These are phyloP conservation scores for Vanrija pseudolonga DNA, from an alignment of 1,284 basidiomycete species.

Conservation along the genomic window DNA sequence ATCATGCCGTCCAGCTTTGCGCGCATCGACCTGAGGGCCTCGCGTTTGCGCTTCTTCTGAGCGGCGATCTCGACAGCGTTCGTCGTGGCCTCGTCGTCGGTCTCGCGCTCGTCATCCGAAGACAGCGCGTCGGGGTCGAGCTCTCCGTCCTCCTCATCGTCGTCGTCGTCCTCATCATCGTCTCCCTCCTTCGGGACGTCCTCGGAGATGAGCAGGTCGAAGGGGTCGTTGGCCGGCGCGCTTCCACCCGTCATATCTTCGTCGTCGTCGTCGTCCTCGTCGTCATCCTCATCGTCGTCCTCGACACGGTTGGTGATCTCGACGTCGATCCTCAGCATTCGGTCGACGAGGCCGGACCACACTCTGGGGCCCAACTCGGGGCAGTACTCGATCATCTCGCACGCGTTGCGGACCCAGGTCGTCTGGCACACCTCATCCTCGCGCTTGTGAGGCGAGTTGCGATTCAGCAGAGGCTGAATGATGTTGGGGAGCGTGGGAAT, in stretches of 20 bases:
- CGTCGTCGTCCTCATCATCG: constrained; percentile 54
- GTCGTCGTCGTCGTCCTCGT: constrained; percentile 59
- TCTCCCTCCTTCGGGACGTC: constrained; percentile 51
- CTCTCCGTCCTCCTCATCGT: constrained; percentile 55
- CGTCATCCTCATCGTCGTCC: constrained; percentile 72
- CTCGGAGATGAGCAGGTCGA: constrained; percentile 73
- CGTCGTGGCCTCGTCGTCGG: constrained; percentile 56
- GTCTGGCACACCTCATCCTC: constrained; percentile 76
- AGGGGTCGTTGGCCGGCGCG: constrained; percentile 73
- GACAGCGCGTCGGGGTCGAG: constrained; percentile 49
- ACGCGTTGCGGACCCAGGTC: constrained; percentile 87
- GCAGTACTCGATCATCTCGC: constrained; percentile 82
- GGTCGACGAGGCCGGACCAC: constrained; percentile 78
- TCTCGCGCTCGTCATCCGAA: constrained; percentile 53
- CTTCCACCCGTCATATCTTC: constrained; percentile 28
- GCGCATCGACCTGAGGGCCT: constrained; percentile 72
- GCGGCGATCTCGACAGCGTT: constrained; percentile 50
- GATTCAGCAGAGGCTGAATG: constrained; percentile 76
- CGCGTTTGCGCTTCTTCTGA: constrained; percentile 59
- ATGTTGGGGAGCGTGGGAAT: constrained; percentile 85
- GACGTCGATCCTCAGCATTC: constrained; percentile 92
- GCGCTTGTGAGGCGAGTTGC: constrained; percentile 88
- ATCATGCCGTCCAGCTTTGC: constrained; percentile 88
- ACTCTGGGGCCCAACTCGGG: constrained; percentile 82
- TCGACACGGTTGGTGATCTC: constrained; percentile 96